Evolutionary conservation across 2,329 filamentous ascomycete species (phyloP), one percentile per base, ranked within the genome.

Genomic region (Penicillium sp.): DNA sequence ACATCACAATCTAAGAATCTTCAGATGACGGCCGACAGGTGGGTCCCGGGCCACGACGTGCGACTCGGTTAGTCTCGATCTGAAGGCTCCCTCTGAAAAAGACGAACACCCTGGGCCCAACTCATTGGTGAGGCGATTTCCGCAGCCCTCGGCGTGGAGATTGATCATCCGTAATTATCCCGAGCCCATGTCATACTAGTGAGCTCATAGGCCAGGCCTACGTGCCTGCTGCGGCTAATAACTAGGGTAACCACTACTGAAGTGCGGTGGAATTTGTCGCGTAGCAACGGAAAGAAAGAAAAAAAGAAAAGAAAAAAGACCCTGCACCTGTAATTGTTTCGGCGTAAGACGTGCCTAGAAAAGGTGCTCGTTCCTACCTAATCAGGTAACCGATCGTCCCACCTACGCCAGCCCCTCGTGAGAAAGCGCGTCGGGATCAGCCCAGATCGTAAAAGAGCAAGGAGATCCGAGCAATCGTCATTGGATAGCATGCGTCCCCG

Each of bases 141-240:
- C 42, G 50, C 43, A 28, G 35, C 48, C 39, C 39, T 30, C 41
- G 44, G n/a, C 31, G 28, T 55, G 53, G 57, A 22, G 48, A 49
- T 48, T 27, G 56, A 62, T 62, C 56, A 48, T 38, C 56, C 48
- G 27, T 53, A 53, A 57, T 57, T 38, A 8, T 54, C 53, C 56
- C 58, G 56, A 62, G 44, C 28, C 48, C 46, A 45, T 14, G 38
- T 40, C 38, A 40, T 5, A 24, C 25, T 18, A 41, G 30, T 20
- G 20, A 14, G 44, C 28, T 48, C 44, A 54, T 52, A 51, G 51
- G 51, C 42, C 47, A 48, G 46, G n/a, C 35, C 31, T 22, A 20
- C n/a, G 39, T 28, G 8, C 8, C 9, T 27, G 3, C 3, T 28
- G 9, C 7, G 9, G 8, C 27, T 11, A 9, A 28, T 28, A 10